phyloP scores from a whole-genome alignment of 2,329 filamentous ascomycete species.

The Alternaria brassicicola region DNA sequence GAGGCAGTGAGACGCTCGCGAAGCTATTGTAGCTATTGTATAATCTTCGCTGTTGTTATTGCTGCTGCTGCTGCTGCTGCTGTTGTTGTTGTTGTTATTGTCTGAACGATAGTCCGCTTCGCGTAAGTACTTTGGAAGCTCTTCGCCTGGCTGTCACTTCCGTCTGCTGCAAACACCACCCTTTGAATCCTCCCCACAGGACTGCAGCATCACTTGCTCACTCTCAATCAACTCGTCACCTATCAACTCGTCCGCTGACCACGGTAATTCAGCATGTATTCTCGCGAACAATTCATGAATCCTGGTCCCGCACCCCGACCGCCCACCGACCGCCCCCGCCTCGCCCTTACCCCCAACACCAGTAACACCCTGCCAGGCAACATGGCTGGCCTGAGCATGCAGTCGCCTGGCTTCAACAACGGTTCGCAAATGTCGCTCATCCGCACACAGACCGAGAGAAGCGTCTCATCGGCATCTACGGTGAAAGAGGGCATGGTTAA shows the following conservation, averaged over 20 bases:
- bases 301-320: constrained; percentile 92
- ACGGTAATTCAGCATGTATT: constrained; percentile 60
- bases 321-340: constrained; percentile 80
- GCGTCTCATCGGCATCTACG: constrained; percentile 42
- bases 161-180: background rate
- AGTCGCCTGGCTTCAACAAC: constrained; percentile 60
- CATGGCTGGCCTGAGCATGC: constrained; percentile 78
- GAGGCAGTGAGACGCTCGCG: constrained; percentile 16
- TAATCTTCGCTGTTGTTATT: constrained; percentile 9
- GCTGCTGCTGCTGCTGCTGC: background rate
- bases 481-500: constrained; percentile 74
- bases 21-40: constrained; percentile 17
- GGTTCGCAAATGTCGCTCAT: constrained; percentile 49
- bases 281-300: constrained; percentile 84
- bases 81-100: constrained; percentile 15
- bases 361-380: constrained; percentile 71
- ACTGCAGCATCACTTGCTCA: constrained; percentile 2
- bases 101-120: constrained; percentile 27
- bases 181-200: background rate
- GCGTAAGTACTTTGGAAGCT: constrained; percentile 31
- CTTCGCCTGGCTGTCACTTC: constrained; percentile 3
- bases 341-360: constrained; percentile 77
- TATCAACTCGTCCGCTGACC: constrained; percentile 15
- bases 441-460: constrained; percentile 52
- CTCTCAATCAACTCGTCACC: background rate